Evolutionary conservation across 2,329 filamentous ascomycete species (phyloP).

Genomic region (Fusarium bactridioides): DNA sequence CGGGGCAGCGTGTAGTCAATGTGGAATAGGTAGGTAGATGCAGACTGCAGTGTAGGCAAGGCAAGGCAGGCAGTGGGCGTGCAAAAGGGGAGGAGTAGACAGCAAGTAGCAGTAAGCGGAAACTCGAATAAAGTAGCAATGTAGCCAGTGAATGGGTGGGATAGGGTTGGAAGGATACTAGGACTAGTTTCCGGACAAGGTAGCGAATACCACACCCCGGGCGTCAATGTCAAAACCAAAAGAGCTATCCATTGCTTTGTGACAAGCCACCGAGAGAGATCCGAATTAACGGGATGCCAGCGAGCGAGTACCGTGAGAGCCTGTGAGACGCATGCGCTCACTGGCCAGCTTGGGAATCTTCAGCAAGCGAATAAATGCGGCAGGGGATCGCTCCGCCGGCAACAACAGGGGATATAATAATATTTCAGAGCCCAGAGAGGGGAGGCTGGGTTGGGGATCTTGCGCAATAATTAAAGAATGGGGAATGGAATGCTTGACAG

Average conservation of each 20-base stretch:
- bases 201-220: slow-evolving; percentile 19
- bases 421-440: slow-evolving; percentile 10
- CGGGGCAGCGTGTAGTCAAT: slow-evolving; percentile 20
- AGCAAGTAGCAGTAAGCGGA: slow-evolving; percentile 27
- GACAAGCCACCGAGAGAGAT: slow-evolving; percentile 36
- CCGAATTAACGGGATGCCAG: slow-evolving; percentile 25
- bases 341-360: slow-evolving; percentile 16
- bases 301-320: slow-evolving; percentile 11
- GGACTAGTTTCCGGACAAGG: slow-evolving; percentile 27
- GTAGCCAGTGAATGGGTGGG: slow-evolving; percentile 22
- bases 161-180: slow-evolving; percentile 15
- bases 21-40: slow-evolving; percentile 14
- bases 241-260: slow-evolving; percentile 36
- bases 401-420: slow-evolving; percentile 10
- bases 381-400: slow-evolving; percentile 17
- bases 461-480: slow-evolving; percentile 32
- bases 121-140: slow-evolving; percentile 20
- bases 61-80: slow-evolving; percentile 18
- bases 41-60: slow-evolving; percentile 17
- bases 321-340: slow-evolving; percentile 22
- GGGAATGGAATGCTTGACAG: slow-evolving; percentile 30
- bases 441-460: slow-evolving; percentile 18
- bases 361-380: slow-evolving; percentile 12
- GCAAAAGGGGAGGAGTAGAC: slow-evolving; percentile 21
- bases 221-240: slow-evolving; percentile 24